Evolutionary conservation across 2,329 filamentous ascomycete species (phyloP).

Genomic region (Elsinoe fawcettii): DNA sequence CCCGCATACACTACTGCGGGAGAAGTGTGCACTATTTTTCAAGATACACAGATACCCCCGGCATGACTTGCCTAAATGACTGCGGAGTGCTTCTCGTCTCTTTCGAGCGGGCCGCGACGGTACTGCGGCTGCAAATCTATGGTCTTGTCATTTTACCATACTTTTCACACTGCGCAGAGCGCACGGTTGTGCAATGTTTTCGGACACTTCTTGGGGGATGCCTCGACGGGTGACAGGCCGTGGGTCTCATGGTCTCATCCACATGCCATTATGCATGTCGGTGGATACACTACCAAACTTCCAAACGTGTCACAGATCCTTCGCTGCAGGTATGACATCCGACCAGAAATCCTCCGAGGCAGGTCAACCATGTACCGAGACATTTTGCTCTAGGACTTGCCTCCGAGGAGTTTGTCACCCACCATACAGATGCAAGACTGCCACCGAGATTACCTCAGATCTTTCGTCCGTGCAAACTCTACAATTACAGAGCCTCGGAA

Average conservation of each 20-base stretch:
- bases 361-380: conserved; percentile 5
- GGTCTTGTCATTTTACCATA: neutral
- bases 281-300: neutral
- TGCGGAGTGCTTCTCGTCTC: neutral
- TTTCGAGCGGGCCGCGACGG: neutral
- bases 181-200: neutral
- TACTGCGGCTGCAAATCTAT: neutral
- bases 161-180: neutral
- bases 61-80: conserved; percentile 11
- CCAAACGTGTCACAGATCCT: conserved; percentile 6
- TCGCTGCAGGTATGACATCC: neutral
- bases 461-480: conserved; percentile 3
- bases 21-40: conserved; percentile 1
- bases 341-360: conserved; percentile 6
- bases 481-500: conserved; percentile 11
- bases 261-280: conserved; percentile 3
- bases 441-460: conserved; percentile 7
- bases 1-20: conserved; percentile 5
- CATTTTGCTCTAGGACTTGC: conserved; percentile 1
- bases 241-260: neutral
- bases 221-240: neutral
- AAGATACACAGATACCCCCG: neutral
- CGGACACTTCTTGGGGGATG: neutral
- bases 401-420: neutral
- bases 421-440: neutral